Evolutionary conservation across 2,329 filamentous ascomycete genomes (phyloP).

Genomic region (Ophiostoma montium): DNA sequence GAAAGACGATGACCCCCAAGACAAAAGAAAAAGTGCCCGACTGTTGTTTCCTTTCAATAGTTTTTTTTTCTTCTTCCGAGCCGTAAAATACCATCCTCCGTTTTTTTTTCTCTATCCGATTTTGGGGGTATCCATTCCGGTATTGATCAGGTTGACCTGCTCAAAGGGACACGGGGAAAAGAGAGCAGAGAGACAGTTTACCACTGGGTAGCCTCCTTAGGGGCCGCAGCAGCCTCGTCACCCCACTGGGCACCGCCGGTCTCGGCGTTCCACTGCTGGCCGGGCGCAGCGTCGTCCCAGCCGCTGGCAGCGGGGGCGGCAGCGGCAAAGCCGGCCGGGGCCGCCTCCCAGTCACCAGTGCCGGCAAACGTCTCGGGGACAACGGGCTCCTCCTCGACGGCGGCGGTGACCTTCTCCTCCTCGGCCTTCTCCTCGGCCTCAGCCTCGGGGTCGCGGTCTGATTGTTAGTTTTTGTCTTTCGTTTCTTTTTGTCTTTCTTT

Average conservation of each 20-base stretch:
- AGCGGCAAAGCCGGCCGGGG: constrained; percentile 55
- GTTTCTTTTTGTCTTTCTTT: not conserved
- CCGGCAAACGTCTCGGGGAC: constrained; percentile 62
- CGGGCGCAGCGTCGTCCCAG: constrained; percentile 49
- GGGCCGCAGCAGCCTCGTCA: constrained; percentile 22
- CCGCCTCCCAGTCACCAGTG: constrained; percentile 70
- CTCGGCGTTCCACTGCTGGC: constrained; percentile 53
- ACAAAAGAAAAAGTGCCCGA: constrained; percentile 4
- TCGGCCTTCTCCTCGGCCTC: constrained; percentile 97
- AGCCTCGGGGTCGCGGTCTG: constrained; percentile 94
- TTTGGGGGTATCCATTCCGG: not conserved
- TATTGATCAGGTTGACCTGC: not conserved
- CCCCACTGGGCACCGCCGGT: constrained; percentile 43
- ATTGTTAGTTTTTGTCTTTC: constrained; percentile 9
- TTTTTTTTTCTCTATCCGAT: constrained; percentile 6
- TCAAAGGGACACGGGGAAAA: not conserved
- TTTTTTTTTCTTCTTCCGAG: constrained; percentile 3
- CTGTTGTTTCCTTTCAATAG: constrained; percentile 1
- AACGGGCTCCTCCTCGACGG: constrained; percentile 70
- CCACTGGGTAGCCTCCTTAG: constrained; percentile 38
- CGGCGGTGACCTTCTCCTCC: constrained; percentile 72
- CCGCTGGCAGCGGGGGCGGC: constrained; percentile 33
- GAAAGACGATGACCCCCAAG: constrained; percentile 2
- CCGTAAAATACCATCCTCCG: constrained; percentile 6
- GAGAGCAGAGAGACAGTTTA: constrained; percentile 20